Percentiles rank a stretch among this genome's conserved stretches.
Evolutionary conservation across 2,329 filamentous ascomycete species (phyloP).

Genomic region (Colletotrichum sp.): DNA sequence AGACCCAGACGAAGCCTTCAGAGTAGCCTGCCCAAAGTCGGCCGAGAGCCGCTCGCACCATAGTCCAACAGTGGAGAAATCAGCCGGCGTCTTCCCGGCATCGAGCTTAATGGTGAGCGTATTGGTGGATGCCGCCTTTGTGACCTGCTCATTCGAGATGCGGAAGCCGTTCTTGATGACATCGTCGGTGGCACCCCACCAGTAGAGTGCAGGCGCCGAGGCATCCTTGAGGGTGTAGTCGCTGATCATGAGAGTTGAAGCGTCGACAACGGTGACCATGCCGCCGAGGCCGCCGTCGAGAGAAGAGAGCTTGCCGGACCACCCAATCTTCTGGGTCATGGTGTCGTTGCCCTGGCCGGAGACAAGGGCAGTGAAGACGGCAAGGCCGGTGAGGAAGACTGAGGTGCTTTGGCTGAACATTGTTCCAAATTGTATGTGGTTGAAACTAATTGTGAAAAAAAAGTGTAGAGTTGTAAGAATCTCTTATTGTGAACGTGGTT

Average conservation of each 20-base stretch:
- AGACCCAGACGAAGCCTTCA: not conserved
- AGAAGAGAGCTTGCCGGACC: constrained; percentile 22
- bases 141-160: constrained; percentile 28
- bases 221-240: constrained; percentile 28
- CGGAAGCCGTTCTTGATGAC: constrained; percentile 27
- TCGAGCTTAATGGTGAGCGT: constrained; percentile 26
- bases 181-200: constrained; percentile 27
- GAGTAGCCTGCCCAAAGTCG: not conserved
- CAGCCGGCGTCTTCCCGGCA: constrained; percentile 25
- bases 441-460: not conserved
- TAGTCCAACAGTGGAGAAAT: constrained; percentile 12
- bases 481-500: accelerated
- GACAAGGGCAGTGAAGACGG: constrained; percentile 2
- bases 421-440: not conserved
- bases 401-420: not conserved
- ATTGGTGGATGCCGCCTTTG: constrained; percentile 16
- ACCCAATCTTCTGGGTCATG: constrained; percentile 17
- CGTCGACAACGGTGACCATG: constrained; percentile 24
- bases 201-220: constrained; percentile 30
- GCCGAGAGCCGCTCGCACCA: not conserved
- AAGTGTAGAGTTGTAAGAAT: not conserved
- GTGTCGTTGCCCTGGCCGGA: not conserved
- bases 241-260: constrained; percentile 24
- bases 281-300: constrained; percentile 29
- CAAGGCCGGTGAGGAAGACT: constrained; percentile 6